Conservation (phyloP, 2,329 filamentous ascomycete genomes). For the Karstenula rhodostoma region DNA sequence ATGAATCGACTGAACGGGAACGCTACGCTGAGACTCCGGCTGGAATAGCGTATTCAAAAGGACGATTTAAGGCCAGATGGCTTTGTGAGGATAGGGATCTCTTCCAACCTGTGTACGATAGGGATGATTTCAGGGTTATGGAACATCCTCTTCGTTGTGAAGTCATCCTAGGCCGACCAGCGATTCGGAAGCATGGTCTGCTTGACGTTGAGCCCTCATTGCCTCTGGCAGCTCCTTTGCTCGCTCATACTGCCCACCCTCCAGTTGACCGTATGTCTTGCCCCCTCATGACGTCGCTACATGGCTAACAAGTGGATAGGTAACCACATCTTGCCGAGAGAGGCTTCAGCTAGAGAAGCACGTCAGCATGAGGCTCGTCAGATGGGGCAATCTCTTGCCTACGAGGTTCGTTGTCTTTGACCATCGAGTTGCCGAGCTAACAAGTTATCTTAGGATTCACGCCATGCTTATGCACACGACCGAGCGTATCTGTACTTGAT, state of each 20-base stretch:
- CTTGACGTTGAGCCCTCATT: background rate
- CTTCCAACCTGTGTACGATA: background rate
- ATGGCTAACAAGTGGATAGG: background rate
- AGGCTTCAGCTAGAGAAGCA: background rate
- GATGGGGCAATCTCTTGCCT: background rate
- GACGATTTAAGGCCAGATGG: background rate
- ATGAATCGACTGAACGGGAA: background rate
- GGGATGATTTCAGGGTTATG: background rate
- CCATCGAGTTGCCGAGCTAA: background rate
- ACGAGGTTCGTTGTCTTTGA: background rate
- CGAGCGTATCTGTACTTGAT: background rate
- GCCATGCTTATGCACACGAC: background rate
- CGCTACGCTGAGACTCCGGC: background rate
- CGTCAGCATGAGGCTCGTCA: background rate
- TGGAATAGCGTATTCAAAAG: background rate
- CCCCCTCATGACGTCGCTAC: background rate
- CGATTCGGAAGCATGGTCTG: background rate
- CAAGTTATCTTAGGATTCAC: background rate
- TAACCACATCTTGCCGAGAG: background rate
- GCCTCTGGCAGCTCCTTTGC: background rate
- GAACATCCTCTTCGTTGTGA: background rate
- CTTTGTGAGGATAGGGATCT: background rate
- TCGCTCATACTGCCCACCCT: background rate
- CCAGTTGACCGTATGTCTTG: background rate
- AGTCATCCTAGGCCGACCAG: background rate